Percentiles rank a stretch among this genome's conserved stretches.
Evolutionary conservation across 805 yeast genomes (phyloP).

Genomic region (Nakazawaea siamensis): DNA sequence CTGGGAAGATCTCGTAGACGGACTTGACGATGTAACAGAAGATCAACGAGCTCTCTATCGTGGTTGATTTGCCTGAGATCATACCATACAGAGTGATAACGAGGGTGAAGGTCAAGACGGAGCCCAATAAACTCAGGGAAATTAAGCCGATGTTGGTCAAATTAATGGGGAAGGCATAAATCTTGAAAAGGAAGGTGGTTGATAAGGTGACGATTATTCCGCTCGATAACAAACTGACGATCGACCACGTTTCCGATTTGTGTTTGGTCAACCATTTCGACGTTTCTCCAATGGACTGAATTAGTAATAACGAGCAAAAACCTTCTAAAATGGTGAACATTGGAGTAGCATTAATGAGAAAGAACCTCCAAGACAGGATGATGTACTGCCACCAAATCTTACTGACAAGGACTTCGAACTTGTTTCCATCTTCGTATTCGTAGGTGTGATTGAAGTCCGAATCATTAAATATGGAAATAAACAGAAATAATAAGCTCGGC

Average conservation of each 20-base stretch:
- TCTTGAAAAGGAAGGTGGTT: slow-evolving; percentile 71
- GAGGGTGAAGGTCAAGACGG: slow-evolving; percentile 66
- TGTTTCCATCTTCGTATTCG: slow-evolving; percentile 3
- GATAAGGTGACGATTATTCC: slow-evolving; percentile 73
- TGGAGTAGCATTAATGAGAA: slow-evolving; percentile 78
- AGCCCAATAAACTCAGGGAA: slow-evolving; percentile 81
- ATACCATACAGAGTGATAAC: slow-evolving; percentile 80
- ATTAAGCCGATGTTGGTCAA: slow-evolving; percentile 50
- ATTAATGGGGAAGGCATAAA: slow-evolving; percentile 72
- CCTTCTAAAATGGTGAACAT: slow-evolving; percentile 88
- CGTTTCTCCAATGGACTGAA: slow-evolving; percentile 86
- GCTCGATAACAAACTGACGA: slow-evolving; percentile 60
- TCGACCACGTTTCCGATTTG: slow-evolving; percentile 72
- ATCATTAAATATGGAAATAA: slow-evolving; percentile 44
- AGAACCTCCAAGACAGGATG: slow-evolving; percentile 61
- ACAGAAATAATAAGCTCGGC: slow-evolving; percentile 72
- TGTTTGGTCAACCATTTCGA: slow-evolving; percentile 56
- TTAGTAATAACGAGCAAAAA: slow-evolving; percentile 81
- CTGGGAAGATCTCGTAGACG: slow-evolving; percentile 88
- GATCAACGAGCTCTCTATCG: slow-evolving; percentile 80
- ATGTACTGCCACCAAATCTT: slow-evolving; percentile 27
- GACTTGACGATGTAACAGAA: slow-evolving; percentile 90
- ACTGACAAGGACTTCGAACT: slow-evolving; percentile 12
- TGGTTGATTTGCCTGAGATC: slow-evolving; percentile 74
- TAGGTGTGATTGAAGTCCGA: slow-evolving; percentile 14